Base-by-base conservation (phyloP, 1,139 yeast genomes). In the Pichia sorboxylosa region DNA sequence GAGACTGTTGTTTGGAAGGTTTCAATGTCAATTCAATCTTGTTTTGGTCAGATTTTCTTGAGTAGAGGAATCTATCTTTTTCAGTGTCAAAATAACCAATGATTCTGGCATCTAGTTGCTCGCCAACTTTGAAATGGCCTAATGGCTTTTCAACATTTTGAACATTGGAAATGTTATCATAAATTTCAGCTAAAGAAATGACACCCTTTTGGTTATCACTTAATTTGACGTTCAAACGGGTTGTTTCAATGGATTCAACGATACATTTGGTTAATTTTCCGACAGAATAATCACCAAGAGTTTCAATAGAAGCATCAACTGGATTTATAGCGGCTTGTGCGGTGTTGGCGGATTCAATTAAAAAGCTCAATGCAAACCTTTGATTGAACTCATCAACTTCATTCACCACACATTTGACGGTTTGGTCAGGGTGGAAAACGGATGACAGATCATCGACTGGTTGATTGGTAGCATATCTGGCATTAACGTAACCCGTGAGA, bases 121-220 rank as follows among this genome's bases (percentile, higher is more conserved):
- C 70, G 30, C 79, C 87, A 38, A 61, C 66, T 36, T 66, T 62
- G 59, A 78, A 83, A 30, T 58, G 58, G 3, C 68, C 54, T 34
- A 83, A 63, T 27, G 94, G 94, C 30, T 66, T 64, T 39, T 59
- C 62, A 24, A 54, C 54, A 49, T 83, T 74, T 36, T 63, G 58
- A 32, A 84, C 79, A 24, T 74, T 79, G 2, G 62, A 57, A 42
- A 61, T 57, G 1, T 54, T 45, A 32, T 73, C 76, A 56, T 71
- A 80, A 34, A 81, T 63, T 54, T 82, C 81, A 8, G 90, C 70
- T 15, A 78, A 65, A 48, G 83, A 94, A 36, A 87, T 60, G 51
- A 93, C 70, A 27, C 94, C 96, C 47, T 73, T 81, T 41, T 77
- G 63, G 49, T 80, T 78, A 39, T 80, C 93, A 30, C 92, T 87